A percentile compares a stretch with the other conserved stretches of the same genome.
These are phyloP conservation scores for Termitomyces titanicus DNA, from an alignment of 768 basidiomycete species.

Conservation along the genomic window DNA sequence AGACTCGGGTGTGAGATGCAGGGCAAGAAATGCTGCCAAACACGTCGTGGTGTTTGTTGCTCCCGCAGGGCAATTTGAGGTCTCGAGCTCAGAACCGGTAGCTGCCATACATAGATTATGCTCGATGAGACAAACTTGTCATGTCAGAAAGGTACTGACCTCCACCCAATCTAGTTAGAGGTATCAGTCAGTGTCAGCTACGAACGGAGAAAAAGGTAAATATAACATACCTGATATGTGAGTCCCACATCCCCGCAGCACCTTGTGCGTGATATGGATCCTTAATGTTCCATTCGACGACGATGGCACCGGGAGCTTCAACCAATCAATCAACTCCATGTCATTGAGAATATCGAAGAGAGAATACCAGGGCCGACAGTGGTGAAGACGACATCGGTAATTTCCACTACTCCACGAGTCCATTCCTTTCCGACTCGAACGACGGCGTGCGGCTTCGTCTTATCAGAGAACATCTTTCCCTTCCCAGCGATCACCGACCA, in stretches of 20 bases:
- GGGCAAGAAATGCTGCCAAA: conserved; percentile 59
- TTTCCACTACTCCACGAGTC: conserved; percentile 56
- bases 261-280: conserved; percentile 50
- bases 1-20: conserved; percentile 57
- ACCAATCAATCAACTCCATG: no score
- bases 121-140: no score
- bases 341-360: not conserved
- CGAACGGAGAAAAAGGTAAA: no score
- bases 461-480: conserved; percentile 44
- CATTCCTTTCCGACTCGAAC: conserved; percentile 46
- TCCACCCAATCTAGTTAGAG: conserved; percentile 32
- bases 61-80: conserved; percentile 45
- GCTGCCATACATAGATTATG: conserved; percentile 25
- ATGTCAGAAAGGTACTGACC: conserved; percentile 19
- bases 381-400: conserved; percentile 54
- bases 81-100: conserved; percentile 51
- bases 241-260: conserved; percentile 57
- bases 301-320: conserved; percentile 56
- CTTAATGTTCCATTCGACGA: conserved; percentile 66
- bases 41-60: conserved; percentile 40
- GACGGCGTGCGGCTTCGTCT: conserved; percentile 34
- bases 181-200: not conserved
- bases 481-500: conserved; percentile 54
- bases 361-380: conserved; percentile 22
- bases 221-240: conserved; percentile 44